Conservation (phyloP, 345 rosid genomes). For the Brassica juncea region DNA sequence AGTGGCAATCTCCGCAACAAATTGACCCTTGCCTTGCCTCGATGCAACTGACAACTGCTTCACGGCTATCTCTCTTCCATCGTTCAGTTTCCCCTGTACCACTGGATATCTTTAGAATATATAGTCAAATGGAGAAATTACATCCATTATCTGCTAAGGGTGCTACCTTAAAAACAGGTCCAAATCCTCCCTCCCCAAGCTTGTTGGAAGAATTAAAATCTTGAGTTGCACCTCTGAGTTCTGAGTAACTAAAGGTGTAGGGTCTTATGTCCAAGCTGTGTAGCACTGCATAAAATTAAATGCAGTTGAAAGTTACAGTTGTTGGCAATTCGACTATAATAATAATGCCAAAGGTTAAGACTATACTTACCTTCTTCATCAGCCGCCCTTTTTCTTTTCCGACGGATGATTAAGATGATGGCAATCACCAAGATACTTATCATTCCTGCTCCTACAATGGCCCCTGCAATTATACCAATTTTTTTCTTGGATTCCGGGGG, state of each 20-base stretch:
- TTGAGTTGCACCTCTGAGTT: constrained; percentile 64
- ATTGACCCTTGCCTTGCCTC: constrained; percentile 69
- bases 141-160: background rate
- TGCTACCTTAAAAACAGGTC: constrained; percentile 69
- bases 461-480: constrained; percentile 58
- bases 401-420: constrained; percentile 41
- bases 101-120: constrained; percentile 5
- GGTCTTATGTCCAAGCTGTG: constrained; percentile 53
- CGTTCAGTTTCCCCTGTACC: constrained; percentile 47
- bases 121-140: constrained; percentile 4
- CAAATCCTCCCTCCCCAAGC: constrained; percentile 89
- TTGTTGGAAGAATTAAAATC: constrained; percentile 63
- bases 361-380: constrained; percentile 59
- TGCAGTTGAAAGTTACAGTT: background rate
- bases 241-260: constrained; percentile 59
- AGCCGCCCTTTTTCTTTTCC: constrained; percentile 43
- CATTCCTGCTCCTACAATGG: constrained; percentile 52
- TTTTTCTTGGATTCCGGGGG: constrained; percentile 45
- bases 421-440: constrained; percentile 40
- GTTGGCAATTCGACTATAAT: constrained; percentile 7
- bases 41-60: constrained; percentile 70
- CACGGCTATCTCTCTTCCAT: constrained; percentile 69
- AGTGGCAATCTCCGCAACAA: constrained; percentile 71
- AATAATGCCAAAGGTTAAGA: constrained; percentile 1
- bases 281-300: constrained; percentile 49